phyloP scores from a whole-genome alignment of 805 yeast genomes.

The Cyberlindnera misumaiensis region DNA sequence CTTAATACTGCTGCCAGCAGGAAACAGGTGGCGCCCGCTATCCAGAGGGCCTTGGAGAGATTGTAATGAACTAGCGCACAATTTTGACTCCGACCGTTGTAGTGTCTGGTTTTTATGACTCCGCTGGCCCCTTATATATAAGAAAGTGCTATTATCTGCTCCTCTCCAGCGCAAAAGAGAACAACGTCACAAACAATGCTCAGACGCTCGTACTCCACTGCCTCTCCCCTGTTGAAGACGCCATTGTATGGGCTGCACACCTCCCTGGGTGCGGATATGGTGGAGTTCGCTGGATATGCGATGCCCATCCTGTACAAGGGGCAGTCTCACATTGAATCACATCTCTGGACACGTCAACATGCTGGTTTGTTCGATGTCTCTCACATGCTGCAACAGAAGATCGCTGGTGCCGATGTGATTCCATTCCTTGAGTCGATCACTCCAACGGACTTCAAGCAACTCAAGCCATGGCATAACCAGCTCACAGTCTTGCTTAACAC shows the following conservation, averaged over 20 bases:
- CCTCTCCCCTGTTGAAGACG: conserved; percentile 37
- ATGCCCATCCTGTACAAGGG: conserved; percentile 89
- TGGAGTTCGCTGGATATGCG: conserved; percentile 91
- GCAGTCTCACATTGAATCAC: conserved; percentile 89
- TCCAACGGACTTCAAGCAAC: conserved; percentile 71
- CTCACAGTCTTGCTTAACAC: conserved; percentile 70
- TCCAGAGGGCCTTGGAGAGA: conserved; percentile 22
- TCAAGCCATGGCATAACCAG: conserved; percentile 57
- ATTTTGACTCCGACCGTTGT: conserved; percentile 4
- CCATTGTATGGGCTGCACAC: conserved; percentile 80
- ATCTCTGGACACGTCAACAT: conserved; percentile 83
- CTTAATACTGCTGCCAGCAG: conserved; percentile 58
- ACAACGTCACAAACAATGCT: conserved; percentile 9
- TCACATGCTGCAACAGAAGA: conserved; percentile 90
- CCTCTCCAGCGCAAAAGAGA: too few relatives aligned
- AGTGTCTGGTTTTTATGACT: conserved; percentile 1
- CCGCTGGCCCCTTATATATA: not conserved
- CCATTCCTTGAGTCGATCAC: conserved; percentile 70
- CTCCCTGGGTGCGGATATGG: conserved; percentile 80
- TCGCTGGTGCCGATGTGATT: conserved; percentile 63
- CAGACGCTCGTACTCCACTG: conserved; percentile 22
- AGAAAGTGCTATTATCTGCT: too few relatives aligned
- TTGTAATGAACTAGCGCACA: conserved; percentile 5
- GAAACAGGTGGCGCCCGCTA: conserved; percentile 76
- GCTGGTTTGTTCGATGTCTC: conserved; percentile 95